A percentile compares a stretch with the other conserved stretches of the same genome.
Evolutionary conservation across 805 yeast genomes (phyloP).

Genomic region (Metahyphopichia silvanorum): DNA sequence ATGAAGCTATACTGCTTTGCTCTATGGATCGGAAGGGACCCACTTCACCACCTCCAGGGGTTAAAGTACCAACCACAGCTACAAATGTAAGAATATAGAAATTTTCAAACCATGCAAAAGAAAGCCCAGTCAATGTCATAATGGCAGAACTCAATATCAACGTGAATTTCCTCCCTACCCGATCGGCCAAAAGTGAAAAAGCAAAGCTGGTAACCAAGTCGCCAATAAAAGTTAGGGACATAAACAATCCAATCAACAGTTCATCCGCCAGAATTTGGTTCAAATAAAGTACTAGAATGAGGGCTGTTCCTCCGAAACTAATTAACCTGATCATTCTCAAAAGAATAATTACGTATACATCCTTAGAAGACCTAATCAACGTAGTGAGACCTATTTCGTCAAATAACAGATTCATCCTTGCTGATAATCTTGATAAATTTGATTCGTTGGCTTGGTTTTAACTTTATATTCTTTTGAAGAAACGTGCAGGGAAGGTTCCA

Average conservation of each 20-base stretch:
- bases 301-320: constrained; percentile 36
- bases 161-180: constrained; percentile 42
- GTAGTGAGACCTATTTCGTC: constrained; percentile 36
- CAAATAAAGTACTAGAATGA: constrained; percentile 44
- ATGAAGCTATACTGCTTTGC: constrained; percentile 48
- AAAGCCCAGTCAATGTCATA: constrained; percentile 43
- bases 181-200: constrained; percentile 45
- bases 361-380: constrained; percentile 22
- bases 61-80: constrained; percentile 49
- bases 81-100: constrained; percentile 31
- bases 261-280: constrained; percentile 40
- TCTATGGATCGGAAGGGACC: constrained; percentile 60
- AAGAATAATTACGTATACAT: constrained; percentile 28
- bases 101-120: constrained; percentile 32
- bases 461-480: too few species aligned
- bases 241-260: constrained; percentile 44
- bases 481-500: too few species aligned
- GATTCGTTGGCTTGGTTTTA: too few species aligned
- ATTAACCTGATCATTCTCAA: constrained; percentile 32
- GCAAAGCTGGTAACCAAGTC: constrained; percentile 49
- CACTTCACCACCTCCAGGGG: constrained; percentile 58
- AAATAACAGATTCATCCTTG: constrained; percentile 8
- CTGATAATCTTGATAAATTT: too few species aligned
- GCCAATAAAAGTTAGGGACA: constrained; percentile 48
- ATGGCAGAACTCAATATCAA: constrained; percentile 36